A percentile compares a stretch with the other conserved stretches of the same genome.
Conservation (phyloP, 1,284 basidiomycete species). For the Meripilus lineatus region DNA sequence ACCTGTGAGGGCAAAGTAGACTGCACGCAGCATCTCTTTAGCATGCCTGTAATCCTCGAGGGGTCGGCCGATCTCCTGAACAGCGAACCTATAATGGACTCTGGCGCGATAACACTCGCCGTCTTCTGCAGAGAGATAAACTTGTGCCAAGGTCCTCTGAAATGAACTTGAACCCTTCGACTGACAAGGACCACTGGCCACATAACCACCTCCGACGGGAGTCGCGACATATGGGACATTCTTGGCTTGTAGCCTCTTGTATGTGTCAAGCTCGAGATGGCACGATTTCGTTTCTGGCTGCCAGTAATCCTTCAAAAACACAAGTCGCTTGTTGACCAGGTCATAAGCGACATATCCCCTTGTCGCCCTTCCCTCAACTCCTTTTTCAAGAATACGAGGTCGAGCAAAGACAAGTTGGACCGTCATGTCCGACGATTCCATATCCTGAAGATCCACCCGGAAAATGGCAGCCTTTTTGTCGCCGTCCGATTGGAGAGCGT, state of each 20-base stretch:
- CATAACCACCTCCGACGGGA: background rate
- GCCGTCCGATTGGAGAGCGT: background rate
- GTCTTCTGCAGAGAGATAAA: background rate
- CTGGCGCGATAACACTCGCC: background rate
- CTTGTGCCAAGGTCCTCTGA: background rate
- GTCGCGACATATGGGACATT: background rate
- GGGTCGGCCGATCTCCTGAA: background rate
- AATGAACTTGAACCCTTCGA: background rate
- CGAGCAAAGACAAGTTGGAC: background rate
- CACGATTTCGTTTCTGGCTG: background rate
- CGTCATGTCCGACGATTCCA: background rate
- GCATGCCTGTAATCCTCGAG: background rate
- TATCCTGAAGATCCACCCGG: background rate
- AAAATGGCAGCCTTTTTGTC: background rate
- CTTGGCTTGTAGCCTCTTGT: background rate
- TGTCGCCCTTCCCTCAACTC: background rate
- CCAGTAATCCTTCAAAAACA: constrained; percentile 13
- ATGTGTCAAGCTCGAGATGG: constrained; percentile 4
- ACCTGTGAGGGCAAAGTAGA: background rate
- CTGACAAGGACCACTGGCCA: background rate
- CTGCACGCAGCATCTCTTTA: background rate
- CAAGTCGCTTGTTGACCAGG: background rate
- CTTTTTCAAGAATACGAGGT: background rate
- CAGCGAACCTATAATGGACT: background rate
- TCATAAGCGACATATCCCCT: constrained; percentile 1